These are phyloP conservation scores for Nemania diffusa DNA, from an alignment of 2,329 filamentous ascomycete species.

Conservation along the genomic window DNA sequence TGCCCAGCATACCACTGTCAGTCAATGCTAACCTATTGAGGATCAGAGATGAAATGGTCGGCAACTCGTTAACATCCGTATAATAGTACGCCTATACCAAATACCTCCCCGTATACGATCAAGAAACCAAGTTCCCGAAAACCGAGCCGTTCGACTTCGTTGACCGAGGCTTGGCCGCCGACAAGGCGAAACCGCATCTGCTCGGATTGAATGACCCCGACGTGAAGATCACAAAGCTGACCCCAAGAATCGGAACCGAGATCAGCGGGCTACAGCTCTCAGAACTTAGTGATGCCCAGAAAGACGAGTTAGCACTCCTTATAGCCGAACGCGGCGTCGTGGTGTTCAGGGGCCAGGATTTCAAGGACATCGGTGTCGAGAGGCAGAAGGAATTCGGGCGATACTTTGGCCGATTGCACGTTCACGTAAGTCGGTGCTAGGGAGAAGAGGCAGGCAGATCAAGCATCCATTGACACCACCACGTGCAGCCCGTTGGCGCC, in stretches of 20 bases:
- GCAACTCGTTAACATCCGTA: background rate
- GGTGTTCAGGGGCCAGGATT: constrained; percentile 45
- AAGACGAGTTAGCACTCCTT: constrained; percentile 44
- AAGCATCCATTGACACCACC: constrained; percentile 6
- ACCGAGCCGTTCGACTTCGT: constrained; percentile 54
- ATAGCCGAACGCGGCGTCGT: constrained; percentile 46
- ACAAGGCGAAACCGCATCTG: constrained; percentile 56
- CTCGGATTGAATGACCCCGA: constrained; percentile 42
- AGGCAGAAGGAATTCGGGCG: constrained; percentile 53
- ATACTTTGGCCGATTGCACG: constrained; percentile 54
- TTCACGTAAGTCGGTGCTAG: constrained; percentile 48
- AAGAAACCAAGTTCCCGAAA: constrained; percentile 51
- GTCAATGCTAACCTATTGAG: background rate
- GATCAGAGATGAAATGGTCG: background rate
- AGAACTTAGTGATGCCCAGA: constrained; percentile 43
- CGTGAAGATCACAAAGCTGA: constrained; percentile 43
- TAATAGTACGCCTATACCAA: constrained; percentile 50
- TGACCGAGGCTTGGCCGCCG: constrained; percentile 54
- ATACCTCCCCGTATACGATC: constrained; percentile 52
- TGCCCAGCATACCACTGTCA: constrained; percentile 41
- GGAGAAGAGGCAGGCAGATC: background rate
- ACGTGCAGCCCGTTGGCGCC: constrained; percentile 53
- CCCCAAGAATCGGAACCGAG: constrained; percentile 45
- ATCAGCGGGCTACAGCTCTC: constrained; percentile 45
- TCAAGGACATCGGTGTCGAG: constrained; percentile 53